These are phyloP conservation scores for Yueomyces sp. DNA, from an alignment of 805 yeast genomes.

Conservation along the genomic window DNA sequence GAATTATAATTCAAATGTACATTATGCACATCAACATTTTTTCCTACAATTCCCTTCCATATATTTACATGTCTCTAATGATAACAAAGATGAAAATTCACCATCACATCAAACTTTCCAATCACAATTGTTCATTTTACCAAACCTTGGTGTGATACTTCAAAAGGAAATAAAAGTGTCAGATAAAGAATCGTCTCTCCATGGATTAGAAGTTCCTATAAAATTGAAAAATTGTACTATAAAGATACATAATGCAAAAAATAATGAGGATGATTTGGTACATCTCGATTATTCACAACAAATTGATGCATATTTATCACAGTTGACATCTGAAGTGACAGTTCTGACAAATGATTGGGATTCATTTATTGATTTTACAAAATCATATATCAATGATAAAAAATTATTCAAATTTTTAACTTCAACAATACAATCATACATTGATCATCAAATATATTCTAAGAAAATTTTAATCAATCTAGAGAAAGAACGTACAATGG, in stretches of 20 bases:
- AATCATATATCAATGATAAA: conserved; percentile 3
- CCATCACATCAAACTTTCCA: background rate
- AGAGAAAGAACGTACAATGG: conserved; percentile 51
- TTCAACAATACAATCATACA: conserved; percentile 7
- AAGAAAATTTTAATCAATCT: conserved; percentile 26
- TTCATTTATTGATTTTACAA: conserved; percentile 10
- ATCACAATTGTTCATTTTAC: conserved; percentile 9
- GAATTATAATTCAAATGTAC: conserved; percentile 5
- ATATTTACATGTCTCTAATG: conserved; percentile 1
- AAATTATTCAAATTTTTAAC: conserved; percentile 5
- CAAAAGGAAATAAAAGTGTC: conserved; percentile 5
- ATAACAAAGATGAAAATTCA: conserved; percentile 4
- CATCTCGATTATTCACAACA: conserved; percentile 20
- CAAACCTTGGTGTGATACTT: conserved; percentile 15
- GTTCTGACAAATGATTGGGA: conserved; percentile 17
- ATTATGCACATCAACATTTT: conserved; percentile 3
- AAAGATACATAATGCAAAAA: conserved; percentile 8
- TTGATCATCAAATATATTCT: conserved; percentile 16
- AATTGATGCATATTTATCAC: conserved; percentile 17
- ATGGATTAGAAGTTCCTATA: conserved; percentile 11
- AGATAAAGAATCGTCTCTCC: background rate
- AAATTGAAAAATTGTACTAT: conserved; percentile 20
- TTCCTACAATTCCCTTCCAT: conserved; percentile 13
- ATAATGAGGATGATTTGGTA: conserved; percentile 9
- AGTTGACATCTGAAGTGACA: conserved; percentile 10